Evolutionary conservation across 768 basidiomycete genomes (phyloP), one percentile per base, ranked within the genome.

Genomic region (Bullera alba): DNA sequence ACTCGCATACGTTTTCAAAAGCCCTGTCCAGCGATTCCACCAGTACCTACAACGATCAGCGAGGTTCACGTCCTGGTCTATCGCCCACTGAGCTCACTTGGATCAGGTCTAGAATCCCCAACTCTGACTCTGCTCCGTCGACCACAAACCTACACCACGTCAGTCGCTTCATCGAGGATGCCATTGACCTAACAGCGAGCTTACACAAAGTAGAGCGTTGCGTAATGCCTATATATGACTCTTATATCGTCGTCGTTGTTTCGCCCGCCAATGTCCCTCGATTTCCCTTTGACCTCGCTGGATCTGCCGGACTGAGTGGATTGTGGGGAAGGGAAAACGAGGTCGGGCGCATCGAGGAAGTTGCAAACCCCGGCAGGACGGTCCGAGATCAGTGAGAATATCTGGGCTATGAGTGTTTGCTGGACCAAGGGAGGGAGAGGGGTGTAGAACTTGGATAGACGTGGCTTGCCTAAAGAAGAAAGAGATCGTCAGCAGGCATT

Each of bases 1-100:
- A 77, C 72, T 99, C 95, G 74, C 95, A 97, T 0, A 99, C 95
- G 65, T 96, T 97, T 76, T 95, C 90, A 68, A 97, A 99, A 15
- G 89, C 83, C 30, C 90, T 79, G 73, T 99, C 95, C 29, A 99
- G 78, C 2, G 88, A 85, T 76, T 99, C 95, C 51, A 99, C 95
- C 65, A 99, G 90, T 16, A 99, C 95, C 92, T 92, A 56, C 0
- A 8, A 51, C 39, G n/a, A 36, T 29, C 45, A 37, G 4, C 14
- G 46, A 48, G 7, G 34, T 22, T 21, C 27, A 30, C 22, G 6
- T 16, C 28, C 26, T 29, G 26, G n/a, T n/a, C 19, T 4, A 44
- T 26, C 5, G 37, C 21, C 22, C 21, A 23, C 29, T 7, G 41
- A 27, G 41, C 82, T 51, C 63, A 91, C 92, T 79, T 99, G 95